Evolutionary conservation across 371 early-diverging fungal species (phyloP).

Genomic region (Thermomucor indicae-seudaticae): DNA sequence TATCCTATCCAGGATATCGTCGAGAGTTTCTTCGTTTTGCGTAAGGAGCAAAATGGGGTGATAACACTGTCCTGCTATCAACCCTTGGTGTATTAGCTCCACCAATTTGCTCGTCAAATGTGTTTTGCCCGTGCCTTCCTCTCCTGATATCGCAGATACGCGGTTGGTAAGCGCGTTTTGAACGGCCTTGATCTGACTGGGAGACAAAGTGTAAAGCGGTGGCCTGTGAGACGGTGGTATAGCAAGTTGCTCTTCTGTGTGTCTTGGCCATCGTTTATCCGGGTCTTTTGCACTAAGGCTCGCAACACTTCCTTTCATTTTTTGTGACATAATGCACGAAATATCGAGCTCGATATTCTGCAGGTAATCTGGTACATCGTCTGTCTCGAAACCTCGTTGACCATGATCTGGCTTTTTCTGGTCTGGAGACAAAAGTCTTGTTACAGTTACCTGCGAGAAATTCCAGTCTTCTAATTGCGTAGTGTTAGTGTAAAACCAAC

Average conservation of each 20-base stretch:
- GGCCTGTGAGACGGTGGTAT: constrained; percentile 8
- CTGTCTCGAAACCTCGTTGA: too few relatives aligned
- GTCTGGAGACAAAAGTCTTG: not conserved
- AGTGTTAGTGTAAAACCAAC: constrained; percentile 16
- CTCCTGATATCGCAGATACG: constrained; percentile 30
- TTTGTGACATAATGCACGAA: constrained; percentile 17
- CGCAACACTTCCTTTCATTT: not conserved
- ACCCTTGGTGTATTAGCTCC: constrained; percentile 19
- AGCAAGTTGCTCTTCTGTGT: not conserved
- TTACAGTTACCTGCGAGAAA: not conserved
- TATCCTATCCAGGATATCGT: constrained; percentile 16
- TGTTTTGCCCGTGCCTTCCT: constrained; percentile 41
- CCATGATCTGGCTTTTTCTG: too few relatives aligned
- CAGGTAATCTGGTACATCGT: constrained; percentile 24
- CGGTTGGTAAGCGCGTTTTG: constrained; percentile 31
- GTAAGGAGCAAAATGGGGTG: constrained; percentile 33
- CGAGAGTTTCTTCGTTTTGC: constrained; percentile 20
- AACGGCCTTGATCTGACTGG: constrained; percentile 29
- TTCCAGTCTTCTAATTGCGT: constrained; percentile 3
- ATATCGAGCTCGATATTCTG: constrained; percentile 20
- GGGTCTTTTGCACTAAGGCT: not conserved
- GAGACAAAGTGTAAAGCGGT: constrained; percentile 23
- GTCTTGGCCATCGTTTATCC: constrained; percentile 20
- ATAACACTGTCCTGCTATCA: constrained; percentile 19
- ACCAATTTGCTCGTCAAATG: constrained; percentile 30